Evolutionary conservation across 352 stramenopile genomes (phyloP).

Genomic region (Globisporangium viniferum): DNA sequence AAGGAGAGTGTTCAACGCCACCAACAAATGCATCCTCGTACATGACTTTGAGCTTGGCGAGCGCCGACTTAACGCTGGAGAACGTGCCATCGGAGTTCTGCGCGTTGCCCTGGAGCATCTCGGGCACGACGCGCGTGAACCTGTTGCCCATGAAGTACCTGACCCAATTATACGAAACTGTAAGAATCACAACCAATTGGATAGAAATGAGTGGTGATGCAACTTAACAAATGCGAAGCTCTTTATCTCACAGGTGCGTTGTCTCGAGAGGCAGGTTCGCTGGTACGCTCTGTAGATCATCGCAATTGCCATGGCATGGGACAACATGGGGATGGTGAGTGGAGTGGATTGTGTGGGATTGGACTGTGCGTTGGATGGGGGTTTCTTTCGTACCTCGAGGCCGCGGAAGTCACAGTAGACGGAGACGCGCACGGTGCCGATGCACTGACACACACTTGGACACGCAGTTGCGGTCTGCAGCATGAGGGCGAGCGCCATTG

Average conservation of each 20-base stretch:
- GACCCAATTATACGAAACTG: neutral
- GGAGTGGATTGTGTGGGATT: neutral
- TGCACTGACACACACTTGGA: constrained; percentile 57
- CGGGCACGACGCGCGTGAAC: constrained; percentile 52
- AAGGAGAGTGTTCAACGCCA: neutral
- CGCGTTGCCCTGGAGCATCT: constrained; percentile 66
- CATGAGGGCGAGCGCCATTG: neutral
- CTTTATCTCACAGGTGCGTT: constrained; percentile 55
- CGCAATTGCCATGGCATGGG: neutral
- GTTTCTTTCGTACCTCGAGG: constrained; percentile 34
- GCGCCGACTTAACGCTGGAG: constrained; percentile 31
- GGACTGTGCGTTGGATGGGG: neutral
- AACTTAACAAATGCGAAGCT: neutral
- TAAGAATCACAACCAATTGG: too few relatives aligned
- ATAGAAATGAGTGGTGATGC: neutral
- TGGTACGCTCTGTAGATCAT: constrained; percentile 35
- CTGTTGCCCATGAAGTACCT: constrained; percentile 74
- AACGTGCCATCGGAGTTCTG: constrained; percentile 56
- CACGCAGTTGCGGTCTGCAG: constrained; percentile 16
- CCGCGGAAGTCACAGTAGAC: constrained; percentile 78
- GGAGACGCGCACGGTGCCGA: constrained; percentile 54
- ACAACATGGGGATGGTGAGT: neutral
- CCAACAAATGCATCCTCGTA: constrained; percentile 16
- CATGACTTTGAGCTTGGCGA: constrained; percentile 73
- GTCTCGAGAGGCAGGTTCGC: constrained; percentile 63